Evolutionary conservation across 495 filamentous ascomycete species (phyloP).

Genomic region (Lasiosphaeria hispida): DNA sequence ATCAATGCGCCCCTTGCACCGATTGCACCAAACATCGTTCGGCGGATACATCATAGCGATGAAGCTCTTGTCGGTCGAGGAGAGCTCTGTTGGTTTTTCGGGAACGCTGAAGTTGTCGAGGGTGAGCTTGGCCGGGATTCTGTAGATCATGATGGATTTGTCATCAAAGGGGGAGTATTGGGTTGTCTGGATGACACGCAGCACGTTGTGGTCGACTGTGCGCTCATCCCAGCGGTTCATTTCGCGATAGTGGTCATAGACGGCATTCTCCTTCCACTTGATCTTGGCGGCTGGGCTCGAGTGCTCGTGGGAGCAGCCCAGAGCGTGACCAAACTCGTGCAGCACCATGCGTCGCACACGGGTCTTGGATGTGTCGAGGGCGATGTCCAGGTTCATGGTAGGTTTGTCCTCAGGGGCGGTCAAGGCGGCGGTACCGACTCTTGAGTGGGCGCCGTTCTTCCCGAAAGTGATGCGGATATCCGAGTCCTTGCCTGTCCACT

Average conservation of each 20-base stretch:
- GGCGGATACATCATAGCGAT: constrained; percentile 4
- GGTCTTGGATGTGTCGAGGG: constrained; percentile 3
- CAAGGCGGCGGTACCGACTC: constrained; percentile 3
- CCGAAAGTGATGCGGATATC: constrained; percentile 8
- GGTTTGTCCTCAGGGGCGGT: neutral
- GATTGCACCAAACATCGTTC: too few relatives aligned
- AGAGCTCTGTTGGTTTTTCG: constrained; percentile 5
- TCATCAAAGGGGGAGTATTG: constrained; percentile 10
- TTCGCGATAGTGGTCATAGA: constrained; percentile 6
- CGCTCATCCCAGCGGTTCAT: neutral
- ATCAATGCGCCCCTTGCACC: too few relatives aligned
- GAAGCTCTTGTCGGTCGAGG: constrained; percentile 11
- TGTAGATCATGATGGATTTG: constrained; percentile 7
- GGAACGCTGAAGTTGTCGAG: neutral
- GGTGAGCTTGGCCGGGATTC: constrained; percentile 6
- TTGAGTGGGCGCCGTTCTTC: constrained; percentile 5
- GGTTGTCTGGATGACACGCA: neutral
- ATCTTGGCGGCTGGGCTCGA: constrained; percentile 3
- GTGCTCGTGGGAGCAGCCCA: constrained; percentile 16
- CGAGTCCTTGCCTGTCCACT: too few relatives aligned
- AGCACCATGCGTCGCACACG: constrained; percentile 4
- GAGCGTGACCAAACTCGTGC: constrained; percentile 14
- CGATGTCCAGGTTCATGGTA: constrained; percentile 11
- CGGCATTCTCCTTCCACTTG: constrained; percentile 6
- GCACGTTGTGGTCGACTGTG: constrained; percentile 9